These are phyloP conservation scores for Calonectria pauciramosa DNA, from an alignment of 2,329 filamentous ascomycete species.

Conservation along the genomic window DNA sequence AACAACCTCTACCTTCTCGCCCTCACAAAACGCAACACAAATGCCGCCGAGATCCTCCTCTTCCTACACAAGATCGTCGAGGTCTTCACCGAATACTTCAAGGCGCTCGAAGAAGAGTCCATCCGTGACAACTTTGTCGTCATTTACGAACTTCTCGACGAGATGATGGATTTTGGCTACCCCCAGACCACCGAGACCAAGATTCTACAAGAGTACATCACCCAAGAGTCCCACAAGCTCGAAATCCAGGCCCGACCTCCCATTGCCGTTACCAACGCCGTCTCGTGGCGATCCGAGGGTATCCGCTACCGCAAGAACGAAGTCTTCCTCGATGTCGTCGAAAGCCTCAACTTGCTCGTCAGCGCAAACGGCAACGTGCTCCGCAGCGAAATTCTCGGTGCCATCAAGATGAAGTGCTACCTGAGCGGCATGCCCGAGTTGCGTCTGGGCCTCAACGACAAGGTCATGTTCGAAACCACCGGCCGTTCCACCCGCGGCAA, in stretches of 20 bases:
- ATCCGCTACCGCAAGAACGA: constrained; percentile 99
- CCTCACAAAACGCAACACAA: constrained; percentile 98
- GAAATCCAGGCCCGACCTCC: constrained; percentile 96
- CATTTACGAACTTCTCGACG: constrained; percentile 97
- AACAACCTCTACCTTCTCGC: constrained; percentile 99
- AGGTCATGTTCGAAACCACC: constrained; percentile 99
- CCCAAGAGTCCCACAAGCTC: constrained; percentile 98
- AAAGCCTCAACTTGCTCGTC: constrained; percentile 95
- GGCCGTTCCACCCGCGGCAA: constrained; percentile 94
- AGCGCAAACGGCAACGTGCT: constrained; percentile 95
- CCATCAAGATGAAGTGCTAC: constrained; percentile 99
- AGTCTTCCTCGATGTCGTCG: constrained; percentile 97
- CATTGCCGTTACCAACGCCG: constrained; percentile 97
- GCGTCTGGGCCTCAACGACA: constrained; percentile 95
- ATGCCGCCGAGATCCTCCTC: constrained; percentile 97
- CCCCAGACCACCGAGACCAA: constrained; percentile 98
- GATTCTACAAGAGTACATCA: constrained; percentile 99
- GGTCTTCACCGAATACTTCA: constrained; percentile 99
- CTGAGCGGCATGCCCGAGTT: constrained; percentile 98
- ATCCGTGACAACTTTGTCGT: constrained; percentile 99
- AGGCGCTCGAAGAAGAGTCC: constrained; percentile 97
- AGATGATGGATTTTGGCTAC: constrained; percentile 99
- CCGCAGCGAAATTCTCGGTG: constrained; percentile 94
- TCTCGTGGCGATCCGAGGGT: constrained; percentile 97
- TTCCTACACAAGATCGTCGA: constrained; percentile 99